Conservation (phyloP, 164 flowering plant genomes). For the Vitis amurensis region DNA sequence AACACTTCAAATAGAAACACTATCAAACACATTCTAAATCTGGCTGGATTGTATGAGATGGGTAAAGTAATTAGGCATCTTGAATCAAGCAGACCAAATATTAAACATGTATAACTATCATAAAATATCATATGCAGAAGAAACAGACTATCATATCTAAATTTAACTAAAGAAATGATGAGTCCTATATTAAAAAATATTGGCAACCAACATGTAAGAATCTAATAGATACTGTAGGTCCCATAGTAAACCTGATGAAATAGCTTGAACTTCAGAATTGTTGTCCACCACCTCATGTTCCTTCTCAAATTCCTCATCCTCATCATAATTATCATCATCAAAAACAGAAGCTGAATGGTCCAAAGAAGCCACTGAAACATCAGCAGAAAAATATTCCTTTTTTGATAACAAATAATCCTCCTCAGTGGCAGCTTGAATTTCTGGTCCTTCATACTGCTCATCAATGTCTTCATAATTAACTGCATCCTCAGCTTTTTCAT, state of each 20-base stretch:
- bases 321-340: constrained; percentile 96
- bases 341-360: constrained; percentile 51
- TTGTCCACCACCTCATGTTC: constrained; percentile 39
- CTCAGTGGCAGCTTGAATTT: constrained; percentile 68
- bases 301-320: constrained; percentile 64
- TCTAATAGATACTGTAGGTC: neutral
- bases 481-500: constrained; percentile 92
- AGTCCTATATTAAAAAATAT: neutral
- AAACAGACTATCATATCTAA: too few species aligned
- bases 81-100: too few species aligned
- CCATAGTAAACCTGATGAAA: constrained; percentile 41
- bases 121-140: too few species aligned
- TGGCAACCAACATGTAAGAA: neutral
- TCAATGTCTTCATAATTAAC: constrained; percentile 96
- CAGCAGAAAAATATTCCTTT: constrained; percentile 60
- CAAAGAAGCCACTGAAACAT: constrained; percentile 42
- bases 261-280: constrained; percentile 25
- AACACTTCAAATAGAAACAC: too few species aligned
- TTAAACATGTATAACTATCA: too few species aligned
- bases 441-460: constrained; percentile 97
- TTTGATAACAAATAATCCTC: constrained; percentile 81
- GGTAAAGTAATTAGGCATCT: too few species aligned
- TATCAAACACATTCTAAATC: too few species aligned
- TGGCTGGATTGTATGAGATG: too few species aligned
- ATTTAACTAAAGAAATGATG: neutral